These are phyloP conservation scores for Syzygium aqueum DNA, from an alignment of 345 rosid species.

Conservation along the genomic window DNA sequence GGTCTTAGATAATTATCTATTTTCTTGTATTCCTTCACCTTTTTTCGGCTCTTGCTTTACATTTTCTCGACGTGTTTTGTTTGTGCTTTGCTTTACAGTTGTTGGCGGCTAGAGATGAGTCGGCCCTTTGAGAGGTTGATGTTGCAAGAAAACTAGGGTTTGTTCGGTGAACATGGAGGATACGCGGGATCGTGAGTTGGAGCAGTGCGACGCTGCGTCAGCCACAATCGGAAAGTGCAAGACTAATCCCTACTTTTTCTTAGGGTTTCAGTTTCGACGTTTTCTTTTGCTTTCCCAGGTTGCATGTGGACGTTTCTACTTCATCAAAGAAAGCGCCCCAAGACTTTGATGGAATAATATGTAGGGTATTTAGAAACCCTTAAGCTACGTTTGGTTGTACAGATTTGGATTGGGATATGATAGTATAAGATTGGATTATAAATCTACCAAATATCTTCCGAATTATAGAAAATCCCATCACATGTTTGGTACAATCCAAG, in stretches of 20 bases:
- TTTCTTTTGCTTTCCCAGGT: background rate
- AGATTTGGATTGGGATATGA: background rate
- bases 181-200: slow-evolving; percentile 14
- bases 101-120: background rate
- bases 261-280: background rate
- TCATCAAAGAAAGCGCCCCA: background rate
- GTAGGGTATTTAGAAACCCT: background rate
- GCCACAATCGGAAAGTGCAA: background rate
- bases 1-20: background rate
- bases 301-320: background rate
- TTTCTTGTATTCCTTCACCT: background rate
- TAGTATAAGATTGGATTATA: too few species aligned
- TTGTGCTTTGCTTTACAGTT: background rate
- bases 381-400: background rate
- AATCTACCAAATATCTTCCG: background rate
- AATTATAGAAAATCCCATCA: background rate
- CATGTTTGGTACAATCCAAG: too few species aligned
- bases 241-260: background rate
- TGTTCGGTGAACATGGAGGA: background rate
- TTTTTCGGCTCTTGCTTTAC: background rate
- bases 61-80: background rate
- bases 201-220: slow-evolving; percentile 18
- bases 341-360: background rate
- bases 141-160: background rate
- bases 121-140: background rate